Conservation (phyloP, 2,329 filamentous ascomycete species). For the Grosmannia huntii region DNA sequence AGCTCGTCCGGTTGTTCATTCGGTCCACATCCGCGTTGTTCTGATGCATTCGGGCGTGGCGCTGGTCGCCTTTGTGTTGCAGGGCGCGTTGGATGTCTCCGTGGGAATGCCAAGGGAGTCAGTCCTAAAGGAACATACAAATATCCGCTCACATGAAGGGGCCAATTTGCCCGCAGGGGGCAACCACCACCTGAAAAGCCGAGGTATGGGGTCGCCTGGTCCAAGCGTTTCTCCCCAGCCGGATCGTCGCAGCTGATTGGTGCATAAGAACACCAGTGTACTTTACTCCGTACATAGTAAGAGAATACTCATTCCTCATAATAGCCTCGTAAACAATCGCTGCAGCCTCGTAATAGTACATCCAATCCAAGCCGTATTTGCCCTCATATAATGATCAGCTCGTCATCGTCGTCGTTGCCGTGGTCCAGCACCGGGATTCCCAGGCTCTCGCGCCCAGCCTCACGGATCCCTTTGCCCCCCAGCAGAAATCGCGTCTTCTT, state of each 20-base stretch:
- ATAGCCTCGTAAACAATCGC: not conserved
- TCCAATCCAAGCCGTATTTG: not conserved
- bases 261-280: not conserved
- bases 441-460: constrained; percentile 63
- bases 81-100: no score
- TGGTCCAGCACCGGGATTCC: constrained; percentile 36
- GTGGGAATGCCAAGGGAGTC: no score
- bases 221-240: not conserved
- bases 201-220: not conserved
- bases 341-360: no score
- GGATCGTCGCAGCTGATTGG: not conserved
- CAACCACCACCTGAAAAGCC: not conserved
- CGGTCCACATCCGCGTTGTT: not conserved
- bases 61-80: not conserved
- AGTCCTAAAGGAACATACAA: no score
- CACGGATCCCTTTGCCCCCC: constrained; percentile 60
- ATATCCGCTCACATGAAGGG: not conserved
- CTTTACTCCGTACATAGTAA: not conserved
- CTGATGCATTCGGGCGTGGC: not conserved
- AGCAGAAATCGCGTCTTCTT: constrained; percentile 75
- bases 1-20: not conserved
- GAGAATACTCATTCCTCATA: not conserved
- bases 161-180: not conserved
- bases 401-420: constrained; percentile 38
- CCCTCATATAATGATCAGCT: constrained; percentile 32